Evolutionary conservation across 495 filamentous ascomycete genomes (phyloP).

Genomic region (Xylaria longipes): DNA sequence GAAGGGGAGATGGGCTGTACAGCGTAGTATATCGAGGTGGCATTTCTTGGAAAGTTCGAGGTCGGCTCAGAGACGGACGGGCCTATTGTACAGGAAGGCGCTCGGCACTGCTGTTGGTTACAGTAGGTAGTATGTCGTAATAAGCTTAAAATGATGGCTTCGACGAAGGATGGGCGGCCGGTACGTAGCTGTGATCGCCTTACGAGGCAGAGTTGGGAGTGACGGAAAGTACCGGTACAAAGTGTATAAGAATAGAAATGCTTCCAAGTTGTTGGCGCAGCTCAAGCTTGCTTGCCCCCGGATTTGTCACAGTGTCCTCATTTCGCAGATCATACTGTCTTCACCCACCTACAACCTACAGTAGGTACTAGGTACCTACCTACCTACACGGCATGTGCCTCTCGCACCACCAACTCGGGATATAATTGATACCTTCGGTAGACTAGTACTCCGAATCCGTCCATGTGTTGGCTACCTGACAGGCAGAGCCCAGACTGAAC

Average conservation of each 20-base stretch:
- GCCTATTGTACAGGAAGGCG: background rate
- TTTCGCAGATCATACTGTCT: background rate
- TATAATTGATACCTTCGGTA: too few relatives aligned
- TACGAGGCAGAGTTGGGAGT: background rate
- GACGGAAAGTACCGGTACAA: background rate
- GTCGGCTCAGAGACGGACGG: background rate
- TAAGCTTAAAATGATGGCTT: conserved; percentile 22
- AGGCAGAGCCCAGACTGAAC: background rate
- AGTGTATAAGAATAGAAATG: conserved; percentile 18
- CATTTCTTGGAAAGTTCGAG: too few relatives aligned
- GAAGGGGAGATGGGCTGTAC: background rate
- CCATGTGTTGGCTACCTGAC: background rate
- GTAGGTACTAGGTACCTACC: too few relatives aligned
- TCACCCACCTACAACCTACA: too few relatives aligned
- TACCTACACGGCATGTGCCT: background rate
- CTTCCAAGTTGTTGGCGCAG: conserved; percentile 18
- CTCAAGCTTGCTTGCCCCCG: conserved; percentile 10
- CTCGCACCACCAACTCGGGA: background rate
- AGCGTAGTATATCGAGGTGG: background rate
- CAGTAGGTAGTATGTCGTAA: conserved; percentile 1
- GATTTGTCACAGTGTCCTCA: conserved; percentile 10
- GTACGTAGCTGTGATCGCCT: background rate
- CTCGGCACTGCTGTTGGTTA: conserved; percentile 1
- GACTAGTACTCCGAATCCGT: background rate
- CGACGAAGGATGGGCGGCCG: conserved; percentile 4